These are phyloP conservation scores for Calonectria crousiana DNA, from an alignment of 2,329 filamentous ascomycete species.

Conservation along the genomic window DNA sequence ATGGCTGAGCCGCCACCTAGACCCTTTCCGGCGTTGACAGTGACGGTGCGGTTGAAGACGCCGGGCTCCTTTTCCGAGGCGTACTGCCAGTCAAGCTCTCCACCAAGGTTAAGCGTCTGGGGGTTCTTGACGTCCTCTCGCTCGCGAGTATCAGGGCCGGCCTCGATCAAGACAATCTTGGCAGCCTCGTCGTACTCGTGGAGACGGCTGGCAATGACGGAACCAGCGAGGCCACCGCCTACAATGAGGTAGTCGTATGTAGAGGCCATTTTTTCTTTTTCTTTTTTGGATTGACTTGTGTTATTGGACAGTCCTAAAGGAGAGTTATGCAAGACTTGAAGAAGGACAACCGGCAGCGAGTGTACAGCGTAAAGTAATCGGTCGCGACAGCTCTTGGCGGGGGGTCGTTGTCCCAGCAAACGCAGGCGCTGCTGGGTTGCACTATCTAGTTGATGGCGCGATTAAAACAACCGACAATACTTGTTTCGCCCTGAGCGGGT, in stretches of 20 bases:
- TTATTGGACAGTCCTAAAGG: not conserved
- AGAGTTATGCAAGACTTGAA: slow-evolving; percentile 17
- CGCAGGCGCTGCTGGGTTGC: not conserved
- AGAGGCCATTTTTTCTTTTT: slow-evolving; percentile 8
- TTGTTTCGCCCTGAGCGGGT: not conserved
- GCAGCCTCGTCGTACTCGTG: slow-evolving; percentile 30
- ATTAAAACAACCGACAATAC: not conserved
- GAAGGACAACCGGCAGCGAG: not conserved
- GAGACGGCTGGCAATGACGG: slow-evolving; percentile 49
- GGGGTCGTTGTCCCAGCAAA: slow-evolving; percentile 3
- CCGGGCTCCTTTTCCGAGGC: slow-evolving; percentile 46
- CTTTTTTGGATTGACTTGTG: not conserved
- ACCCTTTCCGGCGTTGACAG: slow-evolving; percentile 51
- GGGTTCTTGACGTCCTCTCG: slow-evolving; percentile 35
- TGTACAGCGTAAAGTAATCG: slow-evolving; percentile 9
- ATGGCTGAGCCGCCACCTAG: slow-evolving; percentile 39
- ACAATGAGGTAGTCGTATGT: slow-evolving; percentile 46
- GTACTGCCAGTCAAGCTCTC: slow-evolving; percentile 52
- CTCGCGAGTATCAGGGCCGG: slow-evolving; percentile 45
- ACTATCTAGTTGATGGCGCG: not conserved
- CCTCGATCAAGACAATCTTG: slow-evolving; percentile 55
- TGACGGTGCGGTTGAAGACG: slow-evolving; percentile 40
- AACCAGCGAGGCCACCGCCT: slow-evolving; percentile 49
- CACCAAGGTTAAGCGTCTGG: slow-evolving; percentile 42
- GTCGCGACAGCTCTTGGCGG: not conserved